Conservation (phyloP, 2,329 filamentous ascomycete species). For the Aspergillus persii region DNA sequence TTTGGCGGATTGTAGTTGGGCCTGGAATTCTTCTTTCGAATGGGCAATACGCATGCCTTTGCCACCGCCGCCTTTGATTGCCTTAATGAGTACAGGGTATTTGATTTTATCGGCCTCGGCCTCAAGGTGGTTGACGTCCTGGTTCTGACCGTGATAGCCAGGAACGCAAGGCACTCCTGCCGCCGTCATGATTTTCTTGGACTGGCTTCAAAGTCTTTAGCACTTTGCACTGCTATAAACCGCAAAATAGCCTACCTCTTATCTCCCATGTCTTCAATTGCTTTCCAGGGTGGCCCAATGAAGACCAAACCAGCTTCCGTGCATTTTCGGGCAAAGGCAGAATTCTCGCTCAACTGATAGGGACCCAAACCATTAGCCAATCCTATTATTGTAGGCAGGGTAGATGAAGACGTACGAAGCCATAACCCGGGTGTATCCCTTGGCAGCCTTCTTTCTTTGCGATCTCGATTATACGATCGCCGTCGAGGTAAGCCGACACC, state of each 20-base stretch:
- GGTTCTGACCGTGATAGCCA: slow-evolving; percentile 86
- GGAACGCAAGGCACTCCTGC: slow-evolving; percentile 97
- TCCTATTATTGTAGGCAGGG: neutral
- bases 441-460: slow-evolving; percentile 84
- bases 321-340: slow-evolving; percentile 82
- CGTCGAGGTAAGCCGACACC: slow-evolving; percentile 85
- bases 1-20: slow-evolving; percentile 62
- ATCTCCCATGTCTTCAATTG: slow-evolving; percentile 82
- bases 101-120: slow-evolving; percentile 70
- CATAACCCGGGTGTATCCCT: slow-evolving; percentile 93
- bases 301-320: slow-evolving; percentile 88
- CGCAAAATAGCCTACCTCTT: slow-evolving; percentile 61
- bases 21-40: slow-evolving; percentile 57
- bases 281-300: slow-evolving; percentile 80
- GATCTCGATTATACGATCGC: slow-evolving; percentile 83
- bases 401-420: slow-evolving; percentile 57
- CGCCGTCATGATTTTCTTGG: slow-evolving; percentile 93
- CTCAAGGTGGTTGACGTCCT: slow-evolving; percentile 63
- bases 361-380: neutral
- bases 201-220: slow-evolving; percentile 50
- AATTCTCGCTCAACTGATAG: slow-evolving; percentile 75
- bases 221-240: neutral
- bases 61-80: slow-evolving; percentile 63
- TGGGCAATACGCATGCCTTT: slow-evolving; percentile 69
- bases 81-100: slow-evolving; percentile 64